Conservation (phyloP, 1,139 yeast genomes). For the Diutina scorzettiae region DNA sequence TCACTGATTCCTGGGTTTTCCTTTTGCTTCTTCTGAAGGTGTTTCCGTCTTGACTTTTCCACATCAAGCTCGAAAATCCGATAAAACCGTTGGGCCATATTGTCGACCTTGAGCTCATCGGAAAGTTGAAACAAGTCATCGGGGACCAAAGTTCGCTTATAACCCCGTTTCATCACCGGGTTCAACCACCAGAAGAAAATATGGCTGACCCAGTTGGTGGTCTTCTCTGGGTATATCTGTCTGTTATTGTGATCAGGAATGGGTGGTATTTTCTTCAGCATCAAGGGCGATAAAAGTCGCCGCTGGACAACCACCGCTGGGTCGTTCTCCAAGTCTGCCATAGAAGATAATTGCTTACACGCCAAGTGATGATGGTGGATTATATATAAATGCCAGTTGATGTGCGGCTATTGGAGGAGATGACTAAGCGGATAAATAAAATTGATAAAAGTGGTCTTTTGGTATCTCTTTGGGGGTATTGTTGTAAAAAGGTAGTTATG, state of each 20-base stretch:
- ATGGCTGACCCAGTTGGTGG: constrained; percentile 8
- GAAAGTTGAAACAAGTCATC: constrained; percentile 49
- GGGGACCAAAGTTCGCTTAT: constrained; percentile 51
- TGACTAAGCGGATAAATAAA: neutral
- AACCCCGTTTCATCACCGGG: constrained; percentile 47
- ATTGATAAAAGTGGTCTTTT: too few species aligned
- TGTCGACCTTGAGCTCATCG: constrained; percentile 39
- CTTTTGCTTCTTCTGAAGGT: constrained; percentile 14
- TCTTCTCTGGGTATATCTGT: constrained; percentile 14
- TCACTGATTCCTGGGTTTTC: constrained; percentile 13
- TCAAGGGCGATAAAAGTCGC: constrained; percentile 19
- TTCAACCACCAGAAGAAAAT: constrained; percentile 40
- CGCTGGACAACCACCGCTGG: constrained; percentile 13
- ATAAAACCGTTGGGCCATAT: constrained; percentile 21
- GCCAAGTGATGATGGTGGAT: neutral
- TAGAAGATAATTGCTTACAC: too few species aligned
- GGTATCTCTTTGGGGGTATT: too few species aligned
- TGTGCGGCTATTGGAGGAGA: neutral
- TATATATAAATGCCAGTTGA: neutral
- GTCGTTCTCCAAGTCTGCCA: neutral
- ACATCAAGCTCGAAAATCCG: constrained; percentile 16
- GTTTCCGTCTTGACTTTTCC: constrained; percentile 11
- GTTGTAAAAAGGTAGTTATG: too few species aligned
- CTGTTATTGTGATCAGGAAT: constrained; percentile 44
- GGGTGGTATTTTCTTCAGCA: constrained; percentile 35